These are phyloP conservation scores for Lignosus rhinocerotis DNA, from an alignment of 1,284 basidiomycete genomes.

Conservation along the genomic window DNA sequence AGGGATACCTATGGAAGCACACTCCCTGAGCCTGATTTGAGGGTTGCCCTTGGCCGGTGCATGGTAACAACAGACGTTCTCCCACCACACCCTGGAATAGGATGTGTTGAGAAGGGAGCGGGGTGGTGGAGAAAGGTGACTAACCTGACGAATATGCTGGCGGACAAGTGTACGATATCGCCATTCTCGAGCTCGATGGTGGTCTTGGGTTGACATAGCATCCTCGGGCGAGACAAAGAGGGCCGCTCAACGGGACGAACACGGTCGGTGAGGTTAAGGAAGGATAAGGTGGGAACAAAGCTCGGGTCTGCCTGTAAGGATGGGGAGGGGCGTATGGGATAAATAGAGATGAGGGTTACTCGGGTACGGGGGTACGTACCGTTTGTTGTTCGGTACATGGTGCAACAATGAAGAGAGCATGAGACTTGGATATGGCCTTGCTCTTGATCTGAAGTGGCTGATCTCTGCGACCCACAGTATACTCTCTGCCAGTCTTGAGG, in stretches of 20 bases:
- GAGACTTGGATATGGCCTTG: constrained; percentile 62
- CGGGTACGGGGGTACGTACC: constrained; percentile 40
- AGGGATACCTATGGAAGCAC: constrained; percentile 52
- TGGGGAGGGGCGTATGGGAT: too few relatives aligned
- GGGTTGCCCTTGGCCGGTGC: constrained; percentile 34
- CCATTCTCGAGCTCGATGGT: constrained; percentile 32
- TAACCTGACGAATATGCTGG: constrained; percentile 46
- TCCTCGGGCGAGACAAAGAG: constrained; percentile 1
- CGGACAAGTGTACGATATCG: constrained; percentile 50
- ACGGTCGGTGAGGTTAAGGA: constrained; percentile 12
- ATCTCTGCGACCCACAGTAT: constrained; percentile 56
- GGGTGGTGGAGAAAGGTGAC: constrained; percentile 20
- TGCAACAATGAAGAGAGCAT: constrained; percentile 56
- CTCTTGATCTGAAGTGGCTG: constrained; percentile 46
- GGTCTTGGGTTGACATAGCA: constrained; percentile 18
- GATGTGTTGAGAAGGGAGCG: constrained; percentile 1
- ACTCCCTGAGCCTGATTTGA: constrained; percentile 41
- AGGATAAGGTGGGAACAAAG: constrained; percentile 18
- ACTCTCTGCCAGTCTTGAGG: constrained; percentile 55
- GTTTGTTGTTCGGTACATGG: constrained; percentile 48
- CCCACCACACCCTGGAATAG: constrained; percentile 49
- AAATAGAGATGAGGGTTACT: background rate
- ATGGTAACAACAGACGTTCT: constrained; percentile 50
- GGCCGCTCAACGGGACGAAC: constrained; percentile 15
- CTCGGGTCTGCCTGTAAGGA: constrained; percentile 16